Conservation (phyloP, 2,329 filamentous ascomycete species). For the Neofusicoccum umdonicola region DNA sequence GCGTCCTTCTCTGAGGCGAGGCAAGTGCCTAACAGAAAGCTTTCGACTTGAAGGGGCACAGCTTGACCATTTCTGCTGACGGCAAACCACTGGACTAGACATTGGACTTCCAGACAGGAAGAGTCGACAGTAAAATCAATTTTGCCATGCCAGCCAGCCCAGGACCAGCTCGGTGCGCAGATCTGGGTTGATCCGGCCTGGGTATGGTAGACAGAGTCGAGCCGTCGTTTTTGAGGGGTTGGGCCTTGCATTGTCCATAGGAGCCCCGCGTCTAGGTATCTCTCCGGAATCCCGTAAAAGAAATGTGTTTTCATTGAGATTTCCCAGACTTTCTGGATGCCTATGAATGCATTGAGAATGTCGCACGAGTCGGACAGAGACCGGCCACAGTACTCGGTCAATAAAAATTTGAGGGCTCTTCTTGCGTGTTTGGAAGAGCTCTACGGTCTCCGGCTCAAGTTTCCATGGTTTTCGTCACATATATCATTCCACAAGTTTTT, state of each 20-base stretch:
- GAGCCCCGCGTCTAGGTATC: conserved; percentile 20
- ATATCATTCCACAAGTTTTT: neutral
- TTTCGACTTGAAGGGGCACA: neutral
- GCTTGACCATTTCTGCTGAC: neutral
- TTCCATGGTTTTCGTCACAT: neutral
- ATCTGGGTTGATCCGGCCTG: neutral
- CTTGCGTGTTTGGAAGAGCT: neutral
- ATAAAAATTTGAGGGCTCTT: neutral
- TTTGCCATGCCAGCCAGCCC: neutral
- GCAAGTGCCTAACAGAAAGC: neutral
- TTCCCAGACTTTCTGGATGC: conserved; percentile 1
- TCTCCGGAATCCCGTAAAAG: conserved; percentile 19
- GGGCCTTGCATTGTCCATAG: conserved; percentile 9
- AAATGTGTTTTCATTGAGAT: conserved; percentile 19
- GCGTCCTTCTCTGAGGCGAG: neutral
- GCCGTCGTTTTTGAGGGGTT: neutral
- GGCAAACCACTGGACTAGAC: neutral
- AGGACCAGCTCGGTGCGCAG: neutral
- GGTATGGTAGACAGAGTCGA: neutral
- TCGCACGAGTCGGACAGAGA: conserved; percentile 6
- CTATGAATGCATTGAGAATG: conserved; percentile 18
- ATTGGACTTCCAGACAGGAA: too few relatives aligned
- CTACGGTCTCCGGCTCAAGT: neutral
- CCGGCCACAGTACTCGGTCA: neutral
- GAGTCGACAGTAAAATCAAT: neutral